Evolutionary conservation across 2,329 filamentous ascomycete genomes (phyloP).

Genomic region (Trichoderma gracile): DNA sequence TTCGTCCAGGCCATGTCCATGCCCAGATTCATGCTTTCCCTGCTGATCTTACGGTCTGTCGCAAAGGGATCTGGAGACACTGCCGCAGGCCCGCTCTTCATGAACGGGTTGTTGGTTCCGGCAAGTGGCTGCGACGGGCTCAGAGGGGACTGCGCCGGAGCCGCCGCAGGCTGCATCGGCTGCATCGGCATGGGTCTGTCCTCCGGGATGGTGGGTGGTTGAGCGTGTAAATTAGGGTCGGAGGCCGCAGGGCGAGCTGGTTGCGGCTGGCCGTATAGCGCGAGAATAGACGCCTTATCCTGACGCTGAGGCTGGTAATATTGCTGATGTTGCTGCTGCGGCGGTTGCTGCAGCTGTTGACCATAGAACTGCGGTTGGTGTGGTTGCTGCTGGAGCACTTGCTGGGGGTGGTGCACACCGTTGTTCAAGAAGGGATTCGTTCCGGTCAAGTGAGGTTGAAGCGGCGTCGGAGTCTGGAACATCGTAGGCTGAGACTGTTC

Average conservation of each 20-base stretch:
- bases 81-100: conserved; percentile 38
- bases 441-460: conserved; percentile 36
- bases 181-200: conserved; percentile 33
- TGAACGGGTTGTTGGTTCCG: conserved; percentile 60
- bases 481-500: conserved; percentile 52
- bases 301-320: conserved; percentile 51
- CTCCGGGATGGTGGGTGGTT: conserved; percentile 36
- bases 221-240: conserved; percentile 34
- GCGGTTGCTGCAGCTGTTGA: conserved; percentile 30
- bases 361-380: conserved; percentile 33
- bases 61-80: conserved; percentile 47
- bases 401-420: conserved; percentile 33
- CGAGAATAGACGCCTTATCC: conserved; percentile 74
- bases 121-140: conserved; percentile 40
- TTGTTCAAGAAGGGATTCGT: conserved; percentile 44
- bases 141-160: conserved; percentile 32
- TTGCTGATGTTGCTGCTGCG: conserved; percentile 33
- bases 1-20: conserved; percentile 66
- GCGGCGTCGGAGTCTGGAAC: conserved; percentile 40
- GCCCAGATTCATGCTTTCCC: conserved; percentile 70
- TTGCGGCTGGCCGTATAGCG: conserved; percentile 67
- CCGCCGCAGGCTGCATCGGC: conserved; percentile 34
- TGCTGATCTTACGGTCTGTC: conserved; percentile 48
- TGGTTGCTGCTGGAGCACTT: conserved; percentile 33
- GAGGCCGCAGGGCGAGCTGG: conserved; percentile 45